phyloP scores from a whole-genome alignment of 768 basidiomycete species.

The Suillus subluteus region DNA sequence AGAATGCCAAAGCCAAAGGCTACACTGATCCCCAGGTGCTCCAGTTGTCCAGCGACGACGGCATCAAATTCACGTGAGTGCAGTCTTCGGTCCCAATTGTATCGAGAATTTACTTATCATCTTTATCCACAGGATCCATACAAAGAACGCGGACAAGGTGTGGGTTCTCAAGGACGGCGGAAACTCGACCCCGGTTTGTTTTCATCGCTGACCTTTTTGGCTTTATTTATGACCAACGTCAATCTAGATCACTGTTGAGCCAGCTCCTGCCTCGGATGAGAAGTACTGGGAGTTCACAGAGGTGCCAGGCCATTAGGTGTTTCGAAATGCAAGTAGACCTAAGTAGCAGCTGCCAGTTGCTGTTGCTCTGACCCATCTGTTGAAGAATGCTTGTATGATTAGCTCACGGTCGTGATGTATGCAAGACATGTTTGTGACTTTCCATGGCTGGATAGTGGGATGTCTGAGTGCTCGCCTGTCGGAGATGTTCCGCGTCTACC shows the following conservation, averaged over 20 bases:
- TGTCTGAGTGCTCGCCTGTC: neutral
- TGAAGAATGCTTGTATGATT: neutral
- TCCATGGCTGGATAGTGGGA: neutral
- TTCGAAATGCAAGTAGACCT: neutral
- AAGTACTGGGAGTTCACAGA: no score
- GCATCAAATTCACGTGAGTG: no score
- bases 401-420: neutral
- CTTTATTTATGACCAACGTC: neutral
- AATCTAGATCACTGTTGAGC: neutral
- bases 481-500: neutral
- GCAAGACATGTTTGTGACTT: neutral
- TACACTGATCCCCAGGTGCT: no score
- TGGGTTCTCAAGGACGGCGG: neutral
- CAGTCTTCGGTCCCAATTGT: no score
- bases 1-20: no score
- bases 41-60: no score
- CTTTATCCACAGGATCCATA: neutral
- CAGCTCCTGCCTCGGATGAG: neutral
- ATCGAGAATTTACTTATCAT: neutral
- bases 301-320: no score
- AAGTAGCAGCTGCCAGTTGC: neutral
- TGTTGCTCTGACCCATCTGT: neutral
- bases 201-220: neutral
- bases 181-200: neutral
- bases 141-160: rapidly evolving